Percentiles rank a stretch among this genome's conserved stretches.
phyloP scores from a whole-genome alignment of 2,329 filamentous ascomycete genomes.

The Colletotrichum abscissum region DNA sequence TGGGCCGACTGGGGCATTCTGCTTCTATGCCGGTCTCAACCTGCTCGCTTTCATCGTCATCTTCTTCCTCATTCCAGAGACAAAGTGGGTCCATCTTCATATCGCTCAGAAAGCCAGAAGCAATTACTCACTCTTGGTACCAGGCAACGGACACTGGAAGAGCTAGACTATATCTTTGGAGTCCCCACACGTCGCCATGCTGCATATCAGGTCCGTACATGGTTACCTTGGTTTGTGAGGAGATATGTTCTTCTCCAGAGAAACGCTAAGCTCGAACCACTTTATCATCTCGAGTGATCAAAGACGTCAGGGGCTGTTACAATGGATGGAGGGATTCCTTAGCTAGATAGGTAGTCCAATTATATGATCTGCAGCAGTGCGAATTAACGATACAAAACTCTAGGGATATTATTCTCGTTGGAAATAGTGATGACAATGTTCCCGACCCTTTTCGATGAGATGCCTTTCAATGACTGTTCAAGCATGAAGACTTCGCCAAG shows the following conservation, averaged over 20 bases:
- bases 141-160: slow-evolving; percentile 59
- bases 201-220: slow-evolving; percentile 46
- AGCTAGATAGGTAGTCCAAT: too few relatives aligned
- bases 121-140: neutral
- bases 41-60: slow-evolving; percentile 71
- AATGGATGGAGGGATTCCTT: too few relatives aligned
- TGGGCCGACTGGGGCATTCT: slow-evolving; percentile 59
- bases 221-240: slow-evolving; percentile 46
- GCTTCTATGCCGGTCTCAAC: slow-evolving; percentile 72
- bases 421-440: too few relatives aligned
- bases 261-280: slow-evolving; percentile 49
- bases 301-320: neutral
- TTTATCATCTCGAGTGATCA: slow-evolving; percentile 50
- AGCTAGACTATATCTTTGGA: slow-evolving; percentile 53
- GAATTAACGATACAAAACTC: too few relatives aligned
- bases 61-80: slow-evolving; percentile 69
- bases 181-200: slow-evolving; percentile 46
- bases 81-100: slow-evolving; percentile 49
- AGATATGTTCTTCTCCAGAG: slow-evolving; percentile 49
- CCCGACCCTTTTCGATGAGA: too few relatives aligned
- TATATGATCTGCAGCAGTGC: too few relatives aligned
- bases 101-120: neutral
- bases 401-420: too few relatives aligned
- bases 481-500: too few relatives aligned
- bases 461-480: too few relatives aligned